Conservation (phyloP, 2,329 filamentous ascomycete genomes). For the Talaromyces piceae region DNA sequence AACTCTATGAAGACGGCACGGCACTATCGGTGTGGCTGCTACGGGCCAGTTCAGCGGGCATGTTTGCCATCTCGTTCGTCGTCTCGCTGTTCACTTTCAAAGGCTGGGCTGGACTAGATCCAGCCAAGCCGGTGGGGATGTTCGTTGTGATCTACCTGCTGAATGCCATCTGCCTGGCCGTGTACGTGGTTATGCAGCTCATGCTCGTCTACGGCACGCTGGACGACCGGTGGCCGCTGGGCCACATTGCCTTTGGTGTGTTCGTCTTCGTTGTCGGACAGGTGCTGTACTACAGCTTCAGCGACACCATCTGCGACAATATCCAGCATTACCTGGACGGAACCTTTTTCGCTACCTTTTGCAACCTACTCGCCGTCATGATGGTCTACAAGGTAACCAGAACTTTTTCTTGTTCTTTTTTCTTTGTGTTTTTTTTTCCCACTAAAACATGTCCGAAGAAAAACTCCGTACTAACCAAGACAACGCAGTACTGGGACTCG, state of each 20-base stretch:
- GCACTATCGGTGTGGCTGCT: constrained; percentile 89
- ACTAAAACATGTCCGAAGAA: constrained; percentile 20
- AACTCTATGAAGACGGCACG: constrained; percentile 95
- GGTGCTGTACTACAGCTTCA: constrained; percentile 86
- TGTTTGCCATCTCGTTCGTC: constrained; percentile 80
- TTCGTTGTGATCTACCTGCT: constrained; percentile 90
- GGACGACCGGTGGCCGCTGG: constrained; percentile 90
- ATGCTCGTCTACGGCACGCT: constrained; percentile 82
- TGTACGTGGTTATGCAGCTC: constrained; percentile 83
- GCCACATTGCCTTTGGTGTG: constrained; percentile 81
- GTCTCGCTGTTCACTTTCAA: constrained; percentile 91
- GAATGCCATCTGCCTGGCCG: constrained; percentile 75
- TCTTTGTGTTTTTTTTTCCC: neutral
- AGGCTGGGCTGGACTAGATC: constrained; percentile 75
- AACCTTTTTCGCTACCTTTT: constrained; percentile 86
- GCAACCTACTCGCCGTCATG: constrained; percentile 93
- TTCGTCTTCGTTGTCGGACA: constrained; percentile 90
- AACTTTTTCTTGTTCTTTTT: no score
- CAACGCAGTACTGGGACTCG: constrained; percentile 88
- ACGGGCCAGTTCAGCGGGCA: constrained; percentile 65
- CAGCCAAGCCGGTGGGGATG: constrained; percentile 77
- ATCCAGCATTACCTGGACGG: constrained; percentile 91
- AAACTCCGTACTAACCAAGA: neutral
- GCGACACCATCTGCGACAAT: constrained; percentile 71
- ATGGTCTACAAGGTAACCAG: constrained; percentile 99